Evolutionary conservation across 495 filamentous ascomycete species (phyloP).

Genomic region (Lepidopterella palustris): DNA sequence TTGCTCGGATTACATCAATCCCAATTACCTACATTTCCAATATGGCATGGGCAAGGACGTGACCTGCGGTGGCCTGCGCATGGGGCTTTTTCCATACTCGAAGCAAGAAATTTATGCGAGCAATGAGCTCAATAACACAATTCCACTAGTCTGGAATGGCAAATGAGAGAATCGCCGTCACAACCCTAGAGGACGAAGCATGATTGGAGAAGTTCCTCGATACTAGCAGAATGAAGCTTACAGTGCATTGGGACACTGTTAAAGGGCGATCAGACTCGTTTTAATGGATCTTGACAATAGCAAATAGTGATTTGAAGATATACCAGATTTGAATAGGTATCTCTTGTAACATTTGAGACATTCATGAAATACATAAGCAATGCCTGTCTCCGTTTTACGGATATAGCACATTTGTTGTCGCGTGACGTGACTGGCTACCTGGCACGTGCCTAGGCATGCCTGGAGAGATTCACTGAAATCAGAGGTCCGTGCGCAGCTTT

Average conservation of each 20-base stretch:
- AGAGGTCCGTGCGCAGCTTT: no score
- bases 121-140: conserved; percentile 37
- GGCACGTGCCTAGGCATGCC: neutral
- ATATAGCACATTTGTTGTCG: no score
- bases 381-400: no score
- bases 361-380: no score
- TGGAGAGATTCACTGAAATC: neutral
- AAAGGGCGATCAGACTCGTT: conserved; percentile 35
- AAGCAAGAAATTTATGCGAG: conserved; percentile 40
- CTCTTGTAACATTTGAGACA: no score
- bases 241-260: conserved; percentile 34
- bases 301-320: no score
- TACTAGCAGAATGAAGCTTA: conserved; percentile 38
- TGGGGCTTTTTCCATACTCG: conserved; percentile 50
- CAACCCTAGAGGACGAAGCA: conserved; percentile 44
- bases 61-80: conserved; percentile 47
- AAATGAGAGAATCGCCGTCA: conserved; percentile 41
- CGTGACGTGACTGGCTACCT: no score
- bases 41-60: conserved; percentile 60
- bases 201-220: conserved; percentile 44
- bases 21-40: conserved; percentile 48
- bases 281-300: no score
- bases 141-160: conserved; percentile 45
- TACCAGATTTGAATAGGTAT: no score
- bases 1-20: conserved; percentile 43